Conservation (phyloP, 352 stramenopile genomes). For the Globisporangium paroecandrum region DNA sequence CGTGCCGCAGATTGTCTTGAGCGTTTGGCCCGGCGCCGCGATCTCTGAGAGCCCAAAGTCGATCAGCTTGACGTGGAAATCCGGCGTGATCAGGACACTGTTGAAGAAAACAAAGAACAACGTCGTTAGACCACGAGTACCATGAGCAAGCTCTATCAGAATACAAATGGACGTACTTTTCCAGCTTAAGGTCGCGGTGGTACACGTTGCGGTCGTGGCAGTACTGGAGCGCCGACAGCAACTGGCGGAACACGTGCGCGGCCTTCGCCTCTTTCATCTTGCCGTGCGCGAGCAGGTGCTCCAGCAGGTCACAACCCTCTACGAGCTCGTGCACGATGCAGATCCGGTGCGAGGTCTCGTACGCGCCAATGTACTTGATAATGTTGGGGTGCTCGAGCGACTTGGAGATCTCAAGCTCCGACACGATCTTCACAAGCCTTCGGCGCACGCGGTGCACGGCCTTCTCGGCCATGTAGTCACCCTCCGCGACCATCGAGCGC, state of each 20-base stretch:
- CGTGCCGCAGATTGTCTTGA: conserved; percentile 77
- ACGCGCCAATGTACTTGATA: conserved; percentile 69
- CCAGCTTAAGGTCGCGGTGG: conserved; percentile 94
- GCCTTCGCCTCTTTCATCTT: conserved; percentile 68
- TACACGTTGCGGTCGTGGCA: conserved; percentile 89
- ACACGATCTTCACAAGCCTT: conserved; percentile 75
- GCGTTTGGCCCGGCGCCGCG: conserved; percentile 58
- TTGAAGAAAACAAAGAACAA: not conserved
- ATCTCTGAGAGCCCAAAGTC: conserved; percentile 94
- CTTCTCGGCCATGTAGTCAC: conserved; percentile 53
- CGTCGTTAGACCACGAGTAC: too few species aligned
- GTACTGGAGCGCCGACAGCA: conserved; percentile 92
- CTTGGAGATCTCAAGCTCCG: conserved; percentile 79
- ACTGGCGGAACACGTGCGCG: conserved; percentile 65
- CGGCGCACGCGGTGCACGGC: conserved; percentile 65
- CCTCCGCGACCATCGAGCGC: conserved; percentile 72
- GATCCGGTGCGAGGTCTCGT: conserved; percentile 75
- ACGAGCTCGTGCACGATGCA: conserved; percentile 82
- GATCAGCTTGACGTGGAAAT: conserved; percentile 93
- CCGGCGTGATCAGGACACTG: conserved; percentile 90
- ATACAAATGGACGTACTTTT: conserved; percentile 70
- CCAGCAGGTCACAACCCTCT: conserved; percentile 65
- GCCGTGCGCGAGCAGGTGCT: conserved; percentile 64
- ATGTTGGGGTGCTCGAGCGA: conserved; percentile 75
- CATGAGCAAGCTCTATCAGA: not conserved